Percentiles rank a stretch among this genome's conserved stretches.
Evolutionary conservation across 2,329 filamentous ascomycete genomes (phyloP).

Genomic region (Capronia coronata): DNA sequence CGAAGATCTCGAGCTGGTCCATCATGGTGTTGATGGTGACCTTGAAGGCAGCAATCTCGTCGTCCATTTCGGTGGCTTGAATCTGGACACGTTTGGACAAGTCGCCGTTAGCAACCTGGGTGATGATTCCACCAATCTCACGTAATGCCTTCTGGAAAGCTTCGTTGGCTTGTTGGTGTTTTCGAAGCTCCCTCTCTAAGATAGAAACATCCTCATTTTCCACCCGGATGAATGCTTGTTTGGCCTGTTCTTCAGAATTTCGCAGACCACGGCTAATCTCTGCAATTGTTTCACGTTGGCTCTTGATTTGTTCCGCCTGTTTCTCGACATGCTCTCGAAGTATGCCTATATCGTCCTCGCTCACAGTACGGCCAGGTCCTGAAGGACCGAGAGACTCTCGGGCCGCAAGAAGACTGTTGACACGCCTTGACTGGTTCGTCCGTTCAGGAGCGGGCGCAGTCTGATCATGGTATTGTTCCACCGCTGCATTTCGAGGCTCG

Average conservation of each 20-base stretch:
- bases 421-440: conserved; percentile 33
- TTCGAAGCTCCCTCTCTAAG: conserved; percentile 86
- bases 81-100: conserved; percentile 95
- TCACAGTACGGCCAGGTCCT: conserved; percentile 51
- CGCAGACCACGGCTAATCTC: conserved; percentile 79
- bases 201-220: conserved; percentile 83
- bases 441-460: conserved; percentile 35
- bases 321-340: conserved; percentile 87
- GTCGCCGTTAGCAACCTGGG: conserved; percentile 89
- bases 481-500: conserved; percentile 32
- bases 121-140: conserved; percentile 96
- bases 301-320: conserved; percentile 85
- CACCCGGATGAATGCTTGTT: conserved; percentile 71
- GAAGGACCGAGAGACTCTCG: conserved; percentile 37
- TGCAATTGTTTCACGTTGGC: conserved; percentile 76
- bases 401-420: conserved; percentile 34
- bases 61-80: conserved; percentile 93
- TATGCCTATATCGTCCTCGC: conserved; percentile 75
- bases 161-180: conserved; percentile 96
- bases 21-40: conserved; percentile 99
- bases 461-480: conserved; percentile 31
- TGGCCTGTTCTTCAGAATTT: conserved; percentile 77
- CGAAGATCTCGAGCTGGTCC: conserved; percentile 94
- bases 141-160: conserved; percentile 96
- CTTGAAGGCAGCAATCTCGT: conserved; percentile 96